Base-by-base conservation (phyloP, 225 moss, liverwort and hornwort genomes). In the Pseudisothecium myosuroides region DNA sequence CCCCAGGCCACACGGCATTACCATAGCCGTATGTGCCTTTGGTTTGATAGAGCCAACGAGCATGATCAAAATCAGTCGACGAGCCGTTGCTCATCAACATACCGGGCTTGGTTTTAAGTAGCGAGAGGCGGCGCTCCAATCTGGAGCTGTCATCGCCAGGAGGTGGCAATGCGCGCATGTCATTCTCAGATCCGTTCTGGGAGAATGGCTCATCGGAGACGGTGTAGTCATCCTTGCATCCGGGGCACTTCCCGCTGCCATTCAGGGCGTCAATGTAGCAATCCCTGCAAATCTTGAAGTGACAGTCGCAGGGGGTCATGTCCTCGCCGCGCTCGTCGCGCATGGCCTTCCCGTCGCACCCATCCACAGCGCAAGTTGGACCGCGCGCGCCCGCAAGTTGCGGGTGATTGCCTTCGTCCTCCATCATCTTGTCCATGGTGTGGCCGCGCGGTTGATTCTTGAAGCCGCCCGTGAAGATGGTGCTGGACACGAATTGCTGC, bases 401-500 rank as follows among this genome's bases (percentile, higher is more conserved):
- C 10, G 95, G 91, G 16, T 96, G 96, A 39, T 94, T 96, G 6
- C 88, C 92, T 31, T 96, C 98, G 34, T 94, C 93, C 45, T 94
- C 96, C 76, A 92, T 95, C 89, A 96, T 92, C 90, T 96, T 96
- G 75, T 98, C 97, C 96, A 97, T 97, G 27, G 93, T 90, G 61
- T 98, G 98, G 14, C 98, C 98, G 37, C 98, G 92, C 8, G 98
- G 94, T 78, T 89, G 93, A 11, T 90, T 92, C 55, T 97, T 96
- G 76, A 96, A 98, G 3, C 98, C 98, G 12, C 98, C 98, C 4
- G 96, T 97, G 85, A 98, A 98, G 91, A 98, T 97, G 52, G 98
- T 97, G 88, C 93, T 96, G 3, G 98, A 94, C 12, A 98, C 98
- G 52, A 98, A 97, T 81, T 98, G 94, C 91, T 98, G 98, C 92